These are phyloP conservation scores for Lepidium sativum DNA, from an alignment of 345 rosid species.

Conservation along the genomic window DNA sequence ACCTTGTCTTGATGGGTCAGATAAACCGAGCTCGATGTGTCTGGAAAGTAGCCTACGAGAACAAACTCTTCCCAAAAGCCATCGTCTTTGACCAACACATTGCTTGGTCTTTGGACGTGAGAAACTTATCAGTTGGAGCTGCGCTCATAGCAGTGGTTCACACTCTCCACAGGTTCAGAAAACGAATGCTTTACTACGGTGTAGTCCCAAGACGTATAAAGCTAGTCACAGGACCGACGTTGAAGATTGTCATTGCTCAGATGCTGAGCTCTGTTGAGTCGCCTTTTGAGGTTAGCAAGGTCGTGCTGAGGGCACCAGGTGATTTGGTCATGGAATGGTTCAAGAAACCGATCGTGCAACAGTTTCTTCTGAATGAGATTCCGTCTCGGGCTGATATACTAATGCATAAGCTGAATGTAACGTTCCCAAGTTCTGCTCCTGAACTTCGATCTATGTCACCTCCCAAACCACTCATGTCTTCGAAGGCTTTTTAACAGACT, in stretches of 20 bases:
- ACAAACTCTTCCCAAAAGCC: constrained; percentile 95
- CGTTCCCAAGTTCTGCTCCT: constrained; percentile 92
- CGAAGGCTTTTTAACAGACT: constrained; percentile 13
- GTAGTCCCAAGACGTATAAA: constrained; percentile 89
- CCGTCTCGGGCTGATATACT: constrained; percentile 84
- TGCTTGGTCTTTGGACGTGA: constrained; percentile 96
- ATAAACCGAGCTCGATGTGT: constrained; percentile 90
- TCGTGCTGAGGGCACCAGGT: constrained; percentile 86
- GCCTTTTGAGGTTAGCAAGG: constrained; percentile 93
- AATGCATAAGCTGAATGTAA: constrained; percentile 83
- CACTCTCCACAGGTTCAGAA: constrained; percentile 91
- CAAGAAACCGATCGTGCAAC: constrained; percentile 94
- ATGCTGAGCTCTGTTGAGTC: constrained; percentile 91
- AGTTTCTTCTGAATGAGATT: constrained; percentile 85
- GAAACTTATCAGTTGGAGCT: constrained; percentile 94
- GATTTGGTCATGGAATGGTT: constrained; percentile 95
- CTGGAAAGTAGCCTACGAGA: constrained; percentile 97
- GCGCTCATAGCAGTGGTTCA: constrained; percentile 93
- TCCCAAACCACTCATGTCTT: constrained; percentile 51
- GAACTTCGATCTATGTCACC: constrained; percentile 78
- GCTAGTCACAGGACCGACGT: constrained; percentile 88
- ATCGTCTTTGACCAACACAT: constrained; percentile 94
- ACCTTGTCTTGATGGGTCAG: constrained; percentile 95
- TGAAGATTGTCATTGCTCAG: constrained; percentile 88
- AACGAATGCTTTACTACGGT: constrained; percentile 90